A percentile compares a stretch with the other conserved stretches of the same genome.
phyloP scores from a whole-genome alignment of 2,329 filamentous ascomycete species.

The Colletotrichum agaves region DNA sequence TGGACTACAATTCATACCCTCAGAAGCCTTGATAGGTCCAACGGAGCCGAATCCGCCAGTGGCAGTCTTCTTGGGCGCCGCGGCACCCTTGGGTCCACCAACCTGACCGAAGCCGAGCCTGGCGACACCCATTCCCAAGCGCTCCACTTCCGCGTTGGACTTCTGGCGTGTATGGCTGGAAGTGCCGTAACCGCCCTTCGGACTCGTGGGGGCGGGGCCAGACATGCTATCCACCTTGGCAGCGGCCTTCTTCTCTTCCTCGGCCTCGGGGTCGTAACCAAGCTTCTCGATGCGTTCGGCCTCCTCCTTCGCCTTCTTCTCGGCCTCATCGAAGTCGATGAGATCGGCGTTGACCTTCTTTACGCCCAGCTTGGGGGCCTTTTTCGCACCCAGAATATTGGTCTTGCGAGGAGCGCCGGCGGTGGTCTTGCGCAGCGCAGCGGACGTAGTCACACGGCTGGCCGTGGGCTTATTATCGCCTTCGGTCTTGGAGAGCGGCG shows the following conservation, averaged over 20 bases:
- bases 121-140: constrained; percentile 88
- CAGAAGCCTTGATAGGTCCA: constrained; percentile 75
- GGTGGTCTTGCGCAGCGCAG: constrained; percentile 82
- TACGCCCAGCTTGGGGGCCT: constrained; percentile 84
- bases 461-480: constrained; percentile 67
- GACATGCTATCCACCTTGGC: constrained; percentile 69
- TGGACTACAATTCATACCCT: constrained; percentile 63
- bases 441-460: constrained; percentile 79
- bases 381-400: constrained; percentile 88
- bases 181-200: constrained; percentile 71
- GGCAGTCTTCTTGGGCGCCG: constrained; percentile 72
- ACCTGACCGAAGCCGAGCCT: constrained; percentile 91
- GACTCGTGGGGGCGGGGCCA: constrained; percentile 80
- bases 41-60: constrained; percentile 89
- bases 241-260: constrained; percentile 63
- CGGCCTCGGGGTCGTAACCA: constrained; percentile 93
- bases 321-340: constrained; percentile 97
- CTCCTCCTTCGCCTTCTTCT: constrained; percentile 97
- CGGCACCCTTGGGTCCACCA: constrained; percentile 68
- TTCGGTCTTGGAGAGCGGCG: constrained; percentile 77
- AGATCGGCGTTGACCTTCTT: constrained; percentile 87
- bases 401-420: constrained; percentile 78
- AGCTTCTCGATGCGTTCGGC: constrained; percentile 95
- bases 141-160: constrained; percentile 83
- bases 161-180: constrained; percentile 67